Base-by-base conservation (phyloP, 768 basidiomycete genomes). In the Boletus sp. region DNA sequence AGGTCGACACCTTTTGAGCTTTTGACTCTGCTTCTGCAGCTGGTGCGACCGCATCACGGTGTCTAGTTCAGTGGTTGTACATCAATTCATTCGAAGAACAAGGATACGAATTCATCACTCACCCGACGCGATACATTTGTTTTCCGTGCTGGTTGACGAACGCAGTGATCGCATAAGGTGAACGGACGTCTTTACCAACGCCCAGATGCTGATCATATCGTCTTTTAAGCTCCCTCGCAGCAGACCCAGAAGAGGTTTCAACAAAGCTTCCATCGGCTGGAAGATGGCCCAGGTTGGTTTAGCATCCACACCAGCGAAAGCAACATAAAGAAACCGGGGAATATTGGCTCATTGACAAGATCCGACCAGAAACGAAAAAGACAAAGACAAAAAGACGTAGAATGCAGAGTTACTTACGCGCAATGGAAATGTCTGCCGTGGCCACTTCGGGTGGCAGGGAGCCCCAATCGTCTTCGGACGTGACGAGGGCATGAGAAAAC, bases 81-180 rank as follows among this genome's bases (percentile, higher is more conserved):
- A 47, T 69, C 13, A 58, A 45, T 48, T 32, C 27, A 14, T 17
- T 11, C 8, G 5, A 21, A 34, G 5, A 2, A 34, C 14, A 38
- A 35, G 11, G 1, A 47, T 45, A 49, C 21, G 52, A 51, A 32
- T 47, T 51, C 9, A 46, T 37, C 30, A 79, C 85, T 70, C 56
- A 90, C 89, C 88, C 84, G 42, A 93, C 79, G 46, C 90, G 85
- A 72, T 77, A 91, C 77, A 88, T 82, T 66, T 80, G 77, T 63
- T 83, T 84, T 50, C 90, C 90, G 70, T 88, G 83, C 65, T 90
- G 88, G 65, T 89, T 91, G 45, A 87, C 79, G 62, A 88, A 84
- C 8, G 85, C 84, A n/a, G 89, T 91, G 62, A 90, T 88, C 37
- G 83, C 83, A 65, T 85, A 93, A 3, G 90, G 90, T 13, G 89